Evolutionary conservation across 768 basidiomycete species (phyloP).

Genomic region (Termitomyces sp.): DNA sequence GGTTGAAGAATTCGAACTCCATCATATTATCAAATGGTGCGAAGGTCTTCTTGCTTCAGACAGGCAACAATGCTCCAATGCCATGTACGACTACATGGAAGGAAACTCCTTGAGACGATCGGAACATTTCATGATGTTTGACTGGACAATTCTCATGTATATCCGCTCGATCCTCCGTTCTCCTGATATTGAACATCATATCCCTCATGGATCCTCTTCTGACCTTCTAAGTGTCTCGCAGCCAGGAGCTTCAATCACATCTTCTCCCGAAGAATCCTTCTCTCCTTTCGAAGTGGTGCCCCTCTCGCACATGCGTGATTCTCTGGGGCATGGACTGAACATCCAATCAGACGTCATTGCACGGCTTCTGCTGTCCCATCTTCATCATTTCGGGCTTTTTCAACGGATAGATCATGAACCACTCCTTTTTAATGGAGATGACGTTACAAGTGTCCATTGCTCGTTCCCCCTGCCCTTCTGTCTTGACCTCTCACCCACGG

Average conservation of each 20-base stretch:
- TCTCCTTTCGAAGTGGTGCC: conserved; percentile 58
- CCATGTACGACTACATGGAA: conserved; percentile 49
- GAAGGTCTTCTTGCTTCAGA: conserved; percentile 46
- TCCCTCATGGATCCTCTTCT: conserved; percentile 25
- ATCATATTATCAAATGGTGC: conserved; percentile 46
- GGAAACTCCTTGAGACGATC: conserved; percentile 40
- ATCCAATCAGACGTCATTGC: conserved; percentile 53
- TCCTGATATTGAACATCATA: conserved; percentile 24
- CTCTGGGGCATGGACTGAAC: conserved; percentile 56
- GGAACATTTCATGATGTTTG: conserved; percentile 55
- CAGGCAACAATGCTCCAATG: conserved; percentile 37
- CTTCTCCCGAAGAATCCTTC: conserved; percentile 18
- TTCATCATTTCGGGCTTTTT: conserved; percentile 63
- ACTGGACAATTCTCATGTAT: conserved; percentile 64
- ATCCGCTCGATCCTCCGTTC: conserved; percentile 56
- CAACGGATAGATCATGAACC: conserved; percentile 37
- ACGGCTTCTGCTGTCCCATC: conserved; percentile 50
- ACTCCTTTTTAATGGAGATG: conserved; percentile 33
- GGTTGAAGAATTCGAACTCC: conserved; percentile 59
- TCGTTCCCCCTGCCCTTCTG: conserved; percentile 68
- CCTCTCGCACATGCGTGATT: conserved; percentile 56
- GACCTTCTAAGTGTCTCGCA: conserved; percentile 46
- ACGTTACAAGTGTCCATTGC: conserved; percentile 37
- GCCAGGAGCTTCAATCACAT: conserved; percentile 19
- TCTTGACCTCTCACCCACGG: conserved; percentile 67